Evolutionary conservation across 208 protist genomes (phyloP).

Genomic region (Tetramitus jugosus): DNA sequence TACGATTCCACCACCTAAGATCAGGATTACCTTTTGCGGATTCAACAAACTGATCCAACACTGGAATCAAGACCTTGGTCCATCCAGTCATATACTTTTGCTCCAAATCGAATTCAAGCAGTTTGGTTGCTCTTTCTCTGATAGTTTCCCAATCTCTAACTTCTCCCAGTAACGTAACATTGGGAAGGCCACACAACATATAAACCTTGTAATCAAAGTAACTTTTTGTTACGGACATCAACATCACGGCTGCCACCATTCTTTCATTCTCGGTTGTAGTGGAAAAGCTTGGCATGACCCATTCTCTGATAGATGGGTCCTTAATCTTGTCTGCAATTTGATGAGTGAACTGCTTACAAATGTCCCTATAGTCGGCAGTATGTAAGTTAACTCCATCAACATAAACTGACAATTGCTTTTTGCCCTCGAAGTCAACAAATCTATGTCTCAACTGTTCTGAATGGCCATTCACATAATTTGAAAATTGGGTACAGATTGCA

Average conservation of each 20-base stretch:
- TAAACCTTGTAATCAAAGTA: background rate
- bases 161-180: background rate
- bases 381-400: background rate
- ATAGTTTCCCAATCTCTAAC: background rate
- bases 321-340: slow-evolving; percentile 2
- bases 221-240: background rate
- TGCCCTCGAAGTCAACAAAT: background rate
- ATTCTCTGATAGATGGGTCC: background rate
- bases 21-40: background rate
- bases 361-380: background rate
- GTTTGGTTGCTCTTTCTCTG: background rate
- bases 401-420: background rate
- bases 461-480: background rate
- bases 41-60: background rate
- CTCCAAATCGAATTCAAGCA: background rate
- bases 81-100: background rate
- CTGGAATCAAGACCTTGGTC: background rate
- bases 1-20: background rate
- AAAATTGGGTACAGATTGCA: background rate
- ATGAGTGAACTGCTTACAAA: background rate
- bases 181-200: background rate
- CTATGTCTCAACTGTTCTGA: background rate
- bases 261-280: background rate
- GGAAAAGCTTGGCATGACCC: background rate
- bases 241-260: background rate